Percentiles rank a stretch among this genome's conserved stretches.
Evolutionary conservation across 495 filamentous ascomycete species (phyloP).

Genomic region (Hyaloscypha bicolor): DNA sequence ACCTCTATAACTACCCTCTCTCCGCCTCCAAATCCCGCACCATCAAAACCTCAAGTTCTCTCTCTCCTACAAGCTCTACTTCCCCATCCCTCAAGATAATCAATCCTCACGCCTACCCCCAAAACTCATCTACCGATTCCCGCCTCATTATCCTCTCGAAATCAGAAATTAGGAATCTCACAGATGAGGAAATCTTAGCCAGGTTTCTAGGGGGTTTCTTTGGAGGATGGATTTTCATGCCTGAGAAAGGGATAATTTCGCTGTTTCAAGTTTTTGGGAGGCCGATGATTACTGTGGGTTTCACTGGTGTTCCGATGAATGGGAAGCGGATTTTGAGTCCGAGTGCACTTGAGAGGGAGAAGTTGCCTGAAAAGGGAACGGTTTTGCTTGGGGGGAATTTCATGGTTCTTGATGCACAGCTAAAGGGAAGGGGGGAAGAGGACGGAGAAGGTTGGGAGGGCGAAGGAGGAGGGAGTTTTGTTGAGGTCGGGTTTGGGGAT

Average conservation of each 20-base stretch:
- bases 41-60: neutral
- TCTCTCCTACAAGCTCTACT: neutral
- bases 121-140: neutral
- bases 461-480: constrained; percentile 1
- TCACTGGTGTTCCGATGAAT: neutral
- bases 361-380: constrained; percentile 15
- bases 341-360: neutral
- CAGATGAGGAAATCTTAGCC: constrained; percentile 29
- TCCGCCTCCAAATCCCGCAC: neutral
- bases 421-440: neutral
- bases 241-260: constrained; percentile 13
- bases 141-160: neutral
- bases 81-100: constrained; percentile 4
- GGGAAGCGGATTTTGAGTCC: neutral
- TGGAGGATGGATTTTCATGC: constrained; percentile 20
- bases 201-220: constrained; percentile 27
- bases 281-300: constrained; percentile 1
- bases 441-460: neutral
- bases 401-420: constrained; percentile 22
- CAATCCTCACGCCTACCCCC: neutral
- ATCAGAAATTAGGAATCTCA: neutral
- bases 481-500: constrained; percentile 22
- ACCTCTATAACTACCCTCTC: neutral
- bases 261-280: constrained; percentile 1
- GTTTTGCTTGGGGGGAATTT: constrained; percentile 23